These are phyloP conservation scores for Harringtonia lauricola DNA, from an alignment of 2,329 filamentous ascomycete genomes.

Conservation along the genomic window DNA sequence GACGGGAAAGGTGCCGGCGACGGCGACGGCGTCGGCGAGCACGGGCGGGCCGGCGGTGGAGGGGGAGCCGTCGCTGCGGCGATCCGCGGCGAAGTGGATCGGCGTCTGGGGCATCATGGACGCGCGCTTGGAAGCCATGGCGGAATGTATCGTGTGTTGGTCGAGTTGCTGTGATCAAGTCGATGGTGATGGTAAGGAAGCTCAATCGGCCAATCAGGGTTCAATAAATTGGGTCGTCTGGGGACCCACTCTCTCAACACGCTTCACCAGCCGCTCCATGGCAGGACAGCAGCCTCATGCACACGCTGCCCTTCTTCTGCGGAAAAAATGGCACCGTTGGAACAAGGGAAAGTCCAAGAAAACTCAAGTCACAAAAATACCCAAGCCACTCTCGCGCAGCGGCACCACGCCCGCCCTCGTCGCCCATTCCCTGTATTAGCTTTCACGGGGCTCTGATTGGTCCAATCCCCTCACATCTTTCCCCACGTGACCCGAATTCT, in stretches of 20 bases:
- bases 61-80: constrained; percentile 2
- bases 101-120: constrained; percentile 49
- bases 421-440: constrained; percentile 9
- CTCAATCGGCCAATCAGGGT: not conserved
- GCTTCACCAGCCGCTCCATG: not conserved
- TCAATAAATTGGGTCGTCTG: not conserved
- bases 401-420: not conserved
- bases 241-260: not conserved
- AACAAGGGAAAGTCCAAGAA: not conserved
- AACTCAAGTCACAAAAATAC: too few relatives aligned
- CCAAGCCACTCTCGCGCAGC: not conserved
- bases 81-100: constrained; percentile 36
- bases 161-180: too few relatives aligned
- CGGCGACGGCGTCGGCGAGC: constrained; percentile 50
- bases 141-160: too few relatives aligned
- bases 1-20: constrained; percentile 66
- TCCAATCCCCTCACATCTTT: not conserved
- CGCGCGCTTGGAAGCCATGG: constrained; percentile 39
- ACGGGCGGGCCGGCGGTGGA: constrained; percentile 30
- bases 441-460: constrained; percentile 11
- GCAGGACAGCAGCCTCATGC: too few relatives aligned
- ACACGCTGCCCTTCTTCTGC: too few relatives aligned
- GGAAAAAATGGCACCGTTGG: too few relatives aligned
- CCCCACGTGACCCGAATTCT: constrained; percentile 8
- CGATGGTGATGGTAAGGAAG: too few relatives aligned